Evolutionary conservation across 352 stramenopile genomes (phyloP).

Genomic region (Plasmopara muralis): DNA sequence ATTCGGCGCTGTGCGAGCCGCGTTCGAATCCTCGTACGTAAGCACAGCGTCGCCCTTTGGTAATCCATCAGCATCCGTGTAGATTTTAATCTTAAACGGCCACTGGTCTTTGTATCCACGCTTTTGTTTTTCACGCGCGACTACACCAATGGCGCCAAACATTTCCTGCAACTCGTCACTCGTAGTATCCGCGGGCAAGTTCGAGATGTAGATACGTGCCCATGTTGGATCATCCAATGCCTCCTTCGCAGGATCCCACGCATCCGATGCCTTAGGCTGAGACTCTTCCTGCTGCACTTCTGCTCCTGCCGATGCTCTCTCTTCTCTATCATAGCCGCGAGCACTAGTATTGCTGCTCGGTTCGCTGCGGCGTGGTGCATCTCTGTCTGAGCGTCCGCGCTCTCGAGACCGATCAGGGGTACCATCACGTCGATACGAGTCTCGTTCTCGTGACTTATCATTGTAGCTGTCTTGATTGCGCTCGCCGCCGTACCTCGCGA

Average conservation of each 20-base stretch:
- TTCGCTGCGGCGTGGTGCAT: slow-evolving; percentile 28
- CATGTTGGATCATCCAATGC: slow-evolving; percentile 73
- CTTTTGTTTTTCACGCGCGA: slow-evolving; percentile 83
- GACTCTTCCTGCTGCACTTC: slow-evolving; percentile 17
- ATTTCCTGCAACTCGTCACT: slow-evolving; percentile 78
- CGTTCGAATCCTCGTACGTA: slow-evolving; percentile 82
- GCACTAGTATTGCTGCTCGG: slow-evolving; percentile 17
- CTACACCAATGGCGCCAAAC: slow-evolving; percentile 76
- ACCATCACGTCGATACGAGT: slow-evolving; percentile 26
- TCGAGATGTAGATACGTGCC: slow-evolving; percentile 85
- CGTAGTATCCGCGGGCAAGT: slow-evolving; percentile 68
- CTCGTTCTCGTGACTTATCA: slow-evolving; percentile 26
- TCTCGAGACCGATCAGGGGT: slow-evolving; percentile 22
- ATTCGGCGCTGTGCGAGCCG: slow-evolving; percentile 63
- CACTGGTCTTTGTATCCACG: slow-evolving; percentile 85
- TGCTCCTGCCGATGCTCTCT: slow-evolving; percentile 1
- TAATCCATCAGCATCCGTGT: slow-evolving; percentile 62
- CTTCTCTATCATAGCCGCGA: slow-evolving; percentile 31
- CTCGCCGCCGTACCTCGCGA: slow-evolving; percentile 23
- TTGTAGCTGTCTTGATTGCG: slow-evolving; percentile 19
- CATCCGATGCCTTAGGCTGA: slow-evolving; percentile 33
- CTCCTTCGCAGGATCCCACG: slow-evolving; percentile 71
- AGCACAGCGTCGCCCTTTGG: slow-evolving; percentile 81
- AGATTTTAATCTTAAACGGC: slow-evolving; percentile 89
- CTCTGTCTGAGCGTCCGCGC: slow-evolving; percentile 26